Conservation (phyloP, 495 filamentous ascomycete species). For the Neurospora sp. region DNA sequence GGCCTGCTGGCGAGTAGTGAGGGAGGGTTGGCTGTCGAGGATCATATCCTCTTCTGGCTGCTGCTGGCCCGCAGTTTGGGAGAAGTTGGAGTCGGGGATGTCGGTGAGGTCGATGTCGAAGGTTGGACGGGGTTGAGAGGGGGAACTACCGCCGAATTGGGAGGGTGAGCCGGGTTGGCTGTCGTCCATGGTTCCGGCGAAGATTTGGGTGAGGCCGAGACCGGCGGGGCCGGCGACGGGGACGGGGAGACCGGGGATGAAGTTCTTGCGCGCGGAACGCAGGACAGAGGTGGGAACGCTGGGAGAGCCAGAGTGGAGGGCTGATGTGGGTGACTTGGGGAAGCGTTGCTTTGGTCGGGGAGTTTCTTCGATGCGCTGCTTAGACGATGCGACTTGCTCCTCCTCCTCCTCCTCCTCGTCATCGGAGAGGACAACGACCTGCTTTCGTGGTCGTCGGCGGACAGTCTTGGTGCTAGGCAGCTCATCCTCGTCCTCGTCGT, state of each 20-base stretch:
- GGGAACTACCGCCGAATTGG: constrained; percentile 11
- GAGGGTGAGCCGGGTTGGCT: constrained; percentile 30
- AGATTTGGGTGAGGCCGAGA: constrained; percentile 80
- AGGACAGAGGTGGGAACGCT: constrained; percentile 42
- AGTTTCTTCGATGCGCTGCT: constrained; percentile 41
- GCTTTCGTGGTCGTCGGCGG: constrained; percentile 32
- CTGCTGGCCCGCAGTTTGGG: constrained; percentile 24
- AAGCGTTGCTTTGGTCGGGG: constrained; percentile 27
- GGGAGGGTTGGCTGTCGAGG: constrained; percentile 49
- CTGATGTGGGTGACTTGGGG: constrained; percentile 26
- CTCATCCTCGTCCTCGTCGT: constrained; percentile 30
- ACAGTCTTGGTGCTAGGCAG: constrained; percentile 25
- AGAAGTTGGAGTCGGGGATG: constrained; percentile 41
- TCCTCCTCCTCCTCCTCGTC: constrained; percentile 49
- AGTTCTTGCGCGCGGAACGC: constrained; percentile 46
- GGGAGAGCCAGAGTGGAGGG: constrained; percentile 27
- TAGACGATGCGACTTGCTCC: constrained; percentile 3
- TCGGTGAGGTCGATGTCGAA: constrained; percentile 17
- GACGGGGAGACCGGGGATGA: constrained; percentile 49
- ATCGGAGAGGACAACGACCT: constrained; percentile 42
- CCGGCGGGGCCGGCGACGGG: constrained; percentile 44
- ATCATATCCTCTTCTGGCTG: constrained; percentile 44
- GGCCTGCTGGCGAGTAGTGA: neutral
- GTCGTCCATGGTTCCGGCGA: constrained; percentile 81
- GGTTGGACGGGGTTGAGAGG: constrained; percentile 28